Base-by-base conservation (phyloP, 139 green algal species). In the Chlamydomonas sp. region DNA sequence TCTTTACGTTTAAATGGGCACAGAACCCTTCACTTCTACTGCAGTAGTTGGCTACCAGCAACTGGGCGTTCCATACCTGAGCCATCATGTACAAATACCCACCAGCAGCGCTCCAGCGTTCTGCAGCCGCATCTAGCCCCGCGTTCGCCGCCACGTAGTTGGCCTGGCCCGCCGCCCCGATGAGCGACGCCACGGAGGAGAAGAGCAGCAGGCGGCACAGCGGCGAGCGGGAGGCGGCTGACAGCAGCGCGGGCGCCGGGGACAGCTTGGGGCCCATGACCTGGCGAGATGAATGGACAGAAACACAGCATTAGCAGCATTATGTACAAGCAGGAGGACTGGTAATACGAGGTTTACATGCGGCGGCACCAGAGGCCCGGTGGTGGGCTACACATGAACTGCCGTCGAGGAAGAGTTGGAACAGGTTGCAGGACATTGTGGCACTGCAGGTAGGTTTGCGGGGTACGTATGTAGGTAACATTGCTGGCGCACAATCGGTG, bases 61-160 rank as follows among this genome's bases (percentile, higher is more conserved):
- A 49, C 31, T 49, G 31, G 31, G 31, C 31, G 31, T 49, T 49
- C 31, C 31, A 49, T 49, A 49, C 31, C 31, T 49, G 31, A 49
- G 31, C 31, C 31, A 49, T 49, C 31, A 49, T 73, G 68, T 75
- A 6, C 18, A 49, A 9, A 75, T 57, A 57, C 58, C 2, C 62
- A 59, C 91, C 87, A 2, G 88, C 78, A 1, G 15, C 75, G 31
- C 78, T 74, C 62, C 75, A 83, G 1, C 16, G 10, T 18, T 75
- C 17, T 49, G 89, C 89, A 78, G 80, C 64, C 2, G 84, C 90
- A 74, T 97, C 95, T 66, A 98, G 90, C 3, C 86, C 88, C 4
- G 95, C 86, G 79, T 98, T 98, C 63, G 96, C 96, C 3, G 93
- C 91, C 63, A 94, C 92, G 83, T 98, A 98, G 91, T 96, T 98